Base-by-base conservation (phyloP, 73 alveolate genomes). In the Paramecium bursaria region DNA sequence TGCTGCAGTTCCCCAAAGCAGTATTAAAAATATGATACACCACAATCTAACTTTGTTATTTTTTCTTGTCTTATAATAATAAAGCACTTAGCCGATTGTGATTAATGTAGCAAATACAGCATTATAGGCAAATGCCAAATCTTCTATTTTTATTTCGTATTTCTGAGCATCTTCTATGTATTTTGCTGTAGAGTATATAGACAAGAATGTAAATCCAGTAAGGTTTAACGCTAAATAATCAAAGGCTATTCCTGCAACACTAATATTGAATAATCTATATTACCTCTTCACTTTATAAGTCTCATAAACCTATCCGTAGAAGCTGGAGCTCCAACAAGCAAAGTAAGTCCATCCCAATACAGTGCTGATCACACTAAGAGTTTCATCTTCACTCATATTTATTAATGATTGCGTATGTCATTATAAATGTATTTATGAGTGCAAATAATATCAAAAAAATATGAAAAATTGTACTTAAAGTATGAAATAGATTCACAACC, bases 291-390 rank as follows among this genome's bases (percentile, higher is more conserved):
- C 82, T 48, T 90, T 91, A 85, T 80, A 96, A 85, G 95, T 96
- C 35, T 88, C 94, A 17, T 67, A 55, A 1, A 91, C 79, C 88
- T 96, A 94, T 23, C 98, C 98, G 73, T 96, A 96, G 76, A 96
- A 96, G 22, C 96, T 85, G 44, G 87, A 22, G 25, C 96, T 77
- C 99, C 99, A 96, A 22, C 98, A 96, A 33, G 77, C 49, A 67
- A 95, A 96, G 87, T 95, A 95, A 2, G 91, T 91, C 98, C 99
- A 95, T 21, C 99, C 99, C 1, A 89, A 67, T 25, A 88, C 57
- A 26, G 30, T 50, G 25, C 92, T 86, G 11, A 90, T 30, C 17
- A 87, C 49, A 21, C 21, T 48, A 5, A 11, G 17, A 3, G 39
- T 31, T 0, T 46, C 46, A 27, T 47, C 74, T 15, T 47, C 74